Conservation (phyloP, 2,329 filamentous ascomycete species). For the Phyllosticta citrichinensis region DNA sequence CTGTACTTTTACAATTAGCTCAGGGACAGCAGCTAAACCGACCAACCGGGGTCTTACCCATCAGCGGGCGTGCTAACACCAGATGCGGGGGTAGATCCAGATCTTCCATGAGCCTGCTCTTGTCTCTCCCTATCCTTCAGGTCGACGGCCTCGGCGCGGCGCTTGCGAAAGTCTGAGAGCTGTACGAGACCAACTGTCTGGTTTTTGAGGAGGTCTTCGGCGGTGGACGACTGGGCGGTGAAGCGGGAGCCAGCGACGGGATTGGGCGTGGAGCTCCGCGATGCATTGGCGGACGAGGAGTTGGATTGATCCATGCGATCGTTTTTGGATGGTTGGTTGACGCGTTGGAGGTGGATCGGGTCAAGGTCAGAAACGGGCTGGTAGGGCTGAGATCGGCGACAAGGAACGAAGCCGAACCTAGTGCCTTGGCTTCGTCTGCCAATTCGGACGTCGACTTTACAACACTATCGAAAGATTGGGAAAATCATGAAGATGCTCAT, state of each 20-base stretch:
- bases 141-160: conserved; percentile 87
- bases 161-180: conserved; percentile 89
- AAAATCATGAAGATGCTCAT: not conserved
- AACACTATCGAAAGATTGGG: not conserved
- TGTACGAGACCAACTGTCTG: conserved; percentile 86
- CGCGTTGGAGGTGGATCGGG: not conserved
- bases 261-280: conserved; percentile 35
- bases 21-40: conserved; percentile 1
- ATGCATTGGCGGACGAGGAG: conserved; percentile 15
- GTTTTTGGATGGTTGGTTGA: not conserved
- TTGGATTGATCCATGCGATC: conserved; percentile 14
- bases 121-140: conserved; percentile 75
- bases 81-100: conserved; percentile 32
- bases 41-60: conserved; percentile 40
- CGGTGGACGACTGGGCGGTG: conserved; percentile 63
- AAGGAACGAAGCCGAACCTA: not conserved
- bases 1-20: conserved; percentile 50
- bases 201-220: conserved; percentile 71
- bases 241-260: conserved; percentile 48
- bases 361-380: not conserved
- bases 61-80: conserved; percentile 46
- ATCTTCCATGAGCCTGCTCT: conserved; percentile 45
- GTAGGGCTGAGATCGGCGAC: not conserved
- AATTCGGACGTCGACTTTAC: not conserved
- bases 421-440: not conserved